Evolutionary conservation across 768 basidiomycete species (phyloP).

Genomic region (Phylloporus sp.): DNA sequence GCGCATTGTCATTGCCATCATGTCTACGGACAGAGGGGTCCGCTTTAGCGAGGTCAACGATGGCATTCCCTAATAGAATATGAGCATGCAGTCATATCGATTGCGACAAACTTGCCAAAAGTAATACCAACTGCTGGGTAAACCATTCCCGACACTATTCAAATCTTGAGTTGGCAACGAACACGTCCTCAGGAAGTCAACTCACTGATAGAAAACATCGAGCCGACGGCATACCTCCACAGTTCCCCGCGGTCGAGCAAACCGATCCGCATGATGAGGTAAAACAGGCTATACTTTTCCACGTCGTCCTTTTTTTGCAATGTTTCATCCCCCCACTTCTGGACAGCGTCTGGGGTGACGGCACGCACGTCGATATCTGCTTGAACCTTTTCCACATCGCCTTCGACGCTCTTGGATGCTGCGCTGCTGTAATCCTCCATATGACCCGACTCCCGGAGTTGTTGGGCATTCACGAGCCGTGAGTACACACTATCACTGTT

Average conservation of each 20-base stretch:
- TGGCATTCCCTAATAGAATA: no score
- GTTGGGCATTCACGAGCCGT: conserved; percentile 73
- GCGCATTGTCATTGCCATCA: no score
- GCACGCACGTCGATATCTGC: conserved; percentile 67
- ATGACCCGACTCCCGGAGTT: conserved; percentile 57
- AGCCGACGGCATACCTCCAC: conserved; percentile 54
- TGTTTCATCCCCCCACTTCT: conserved; percentile 34
- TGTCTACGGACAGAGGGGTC: no score
- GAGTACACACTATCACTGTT: conserved; percentile 63
- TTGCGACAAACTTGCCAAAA: no score
- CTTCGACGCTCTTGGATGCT: conserved; percentile 10
- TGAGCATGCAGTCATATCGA: no score
- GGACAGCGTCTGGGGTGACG: conserved; percentile 61
- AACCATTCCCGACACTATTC: conserved; percentile 34
- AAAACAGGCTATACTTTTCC: conserved; percentile 43
- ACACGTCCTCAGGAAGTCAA: background rate
- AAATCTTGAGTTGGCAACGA: background rate
- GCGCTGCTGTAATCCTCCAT: conserved; percentile 22
- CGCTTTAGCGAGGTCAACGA: no score
- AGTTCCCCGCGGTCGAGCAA: conserved; percentile 55
- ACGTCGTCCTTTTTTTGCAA: conserved; percentile 28
- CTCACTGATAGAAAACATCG: conserved; percentile 45
- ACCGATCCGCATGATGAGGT: conserved; percentile 70
- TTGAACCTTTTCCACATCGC: conserved; percentile 48
- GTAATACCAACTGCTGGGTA: no score